These are phyloP conservation scores for Salvia splendens DNA, from an alignment of 257 asterid genomes.

Conservation along the genomic window DNA sequence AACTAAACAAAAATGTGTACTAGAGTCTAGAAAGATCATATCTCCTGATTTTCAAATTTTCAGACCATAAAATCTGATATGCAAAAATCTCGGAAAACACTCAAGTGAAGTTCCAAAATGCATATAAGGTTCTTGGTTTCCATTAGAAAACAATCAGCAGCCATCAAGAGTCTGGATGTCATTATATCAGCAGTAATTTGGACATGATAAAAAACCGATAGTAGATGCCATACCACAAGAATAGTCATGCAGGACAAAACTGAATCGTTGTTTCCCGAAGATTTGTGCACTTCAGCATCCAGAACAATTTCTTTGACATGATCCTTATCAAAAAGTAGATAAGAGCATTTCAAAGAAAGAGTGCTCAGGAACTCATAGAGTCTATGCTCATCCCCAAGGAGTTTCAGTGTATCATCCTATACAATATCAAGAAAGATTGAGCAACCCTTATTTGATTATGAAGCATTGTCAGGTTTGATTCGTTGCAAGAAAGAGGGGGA, in stretches of 20 bases:
- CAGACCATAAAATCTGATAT: constrained; percentile 1
- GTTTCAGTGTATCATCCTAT: constrained; percentile 74
- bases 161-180: constrained; percentile 15
- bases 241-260: constrained; percentile 89
- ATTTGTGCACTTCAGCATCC: constrained; percentile 70
- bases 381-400: constrained; percentile 76
- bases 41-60: constrained; percentile 1
- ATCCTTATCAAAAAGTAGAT: constrained; percentile 85
- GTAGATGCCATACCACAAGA: constrained; percentile 73
- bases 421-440: constrained; percentile 34
- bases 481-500: constrained; percentile 24
- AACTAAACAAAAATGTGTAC: constrained; percentile 22
- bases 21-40: constrained; percentile 11
- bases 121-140: constrained; percentile 25
- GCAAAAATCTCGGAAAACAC: background rate
- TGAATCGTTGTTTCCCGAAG: constrained; percentile 68
- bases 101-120: constrained; percentile 11
- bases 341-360: constrained; percentile 84
- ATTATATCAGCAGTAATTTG: constrained; percentile 24
- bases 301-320: constrained; percentile 76
- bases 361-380: constrained; percentile 75
- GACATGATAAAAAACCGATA: constrained; percentile 23
- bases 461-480: constrained; percentile 14
- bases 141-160: constrained; percentile 25
- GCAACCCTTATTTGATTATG: constrained; percentile 19